phyloP scores from a whole-genome alignment of 2,329 filamentous ascomycete genomes.

The Nigrospora osmanthi region DNA sequence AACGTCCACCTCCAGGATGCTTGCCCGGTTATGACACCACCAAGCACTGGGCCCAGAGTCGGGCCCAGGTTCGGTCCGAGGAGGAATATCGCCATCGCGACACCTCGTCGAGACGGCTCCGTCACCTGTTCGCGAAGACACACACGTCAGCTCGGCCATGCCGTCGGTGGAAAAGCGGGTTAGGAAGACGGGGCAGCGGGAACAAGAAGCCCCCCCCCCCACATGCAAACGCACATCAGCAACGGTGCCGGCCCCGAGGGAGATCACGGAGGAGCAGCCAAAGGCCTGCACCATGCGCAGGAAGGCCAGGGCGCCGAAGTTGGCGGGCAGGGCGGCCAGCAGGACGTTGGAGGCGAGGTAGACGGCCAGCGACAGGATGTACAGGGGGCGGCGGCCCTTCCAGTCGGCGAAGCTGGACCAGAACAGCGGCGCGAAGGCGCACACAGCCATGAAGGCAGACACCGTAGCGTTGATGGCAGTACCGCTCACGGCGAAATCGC shows the following conservation, averaged over 20 bases:
- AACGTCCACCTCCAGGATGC: too few species aligned
- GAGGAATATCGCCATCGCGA: too few species aligned
- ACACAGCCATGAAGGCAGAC: constrained; percentile 34
- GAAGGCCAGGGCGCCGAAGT: constrained; percentile 27
- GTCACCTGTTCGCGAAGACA: too few species aligned
- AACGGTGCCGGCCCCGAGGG: constrained; percentile 33
- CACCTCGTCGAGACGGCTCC: too few species aligned
- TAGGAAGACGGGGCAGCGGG: too few species aligned
- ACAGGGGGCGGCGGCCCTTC: constrained; percentile 29
- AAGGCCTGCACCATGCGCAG: constrained; percentile 33
- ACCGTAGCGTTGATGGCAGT: constrained; percentile 33
- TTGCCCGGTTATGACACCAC: too few species aligned
- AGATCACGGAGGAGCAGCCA: constrained; percentile 31
- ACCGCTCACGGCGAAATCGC: constrained; percentile 25
- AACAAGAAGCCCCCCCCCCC: too few species aligned
- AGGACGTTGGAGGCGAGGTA: constrained; percentile 30
- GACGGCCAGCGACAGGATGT: constrained; percentile 28
- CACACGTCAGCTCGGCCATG: too few species aligned
- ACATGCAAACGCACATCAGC: constrained; percentile 5
- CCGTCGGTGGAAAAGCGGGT: too few species aligned
- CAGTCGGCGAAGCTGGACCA: constrained; percentile 30
- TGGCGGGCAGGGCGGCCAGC: constrained; percentile 27
- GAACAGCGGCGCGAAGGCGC: constrained; percentile 33
- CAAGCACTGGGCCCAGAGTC: too few species aligned
- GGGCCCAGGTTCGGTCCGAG: too few species aligned